These are phyloP conservation scores for Sarocladium strictum DNA, from an alignment of 2,329 filamentous ascomycete species.

Conservation along the genomic window DNA sequence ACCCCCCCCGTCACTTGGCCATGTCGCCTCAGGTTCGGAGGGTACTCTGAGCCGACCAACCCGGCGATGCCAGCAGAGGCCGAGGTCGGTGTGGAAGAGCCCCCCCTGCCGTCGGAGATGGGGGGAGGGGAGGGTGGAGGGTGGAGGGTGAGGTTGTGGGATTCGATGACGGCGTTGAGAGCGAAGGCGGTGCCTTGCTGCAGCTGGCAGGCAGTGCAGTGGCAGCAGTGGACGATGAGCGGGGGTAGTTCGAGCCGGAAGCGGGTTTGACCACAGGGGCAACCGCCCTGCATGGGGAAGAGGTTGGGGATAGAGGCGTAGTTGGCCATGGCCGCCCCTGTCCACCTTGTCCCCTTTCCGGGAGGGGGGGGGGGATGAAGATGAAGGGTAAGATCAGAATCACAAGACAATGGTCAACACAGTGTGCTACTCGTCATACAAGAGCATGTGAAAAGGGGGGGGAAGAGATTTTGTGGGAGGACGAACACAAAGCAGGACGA, in stretches of 20 bases:
- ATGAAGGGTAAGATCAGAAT: background rate
- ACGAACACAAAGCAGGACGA: conserved; percentile 2
- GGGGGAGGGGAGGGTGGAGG: conserved; percentile 28
- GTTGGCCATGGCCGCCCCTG: conserved; percentile 17
- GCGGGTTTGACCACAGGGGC: conserved; percentile 61
- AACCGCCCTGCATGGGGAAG: conserved; percentile 37
- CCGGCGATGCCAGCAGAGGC: conserved; percentile 15
- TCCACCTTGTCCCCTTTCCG: no score
- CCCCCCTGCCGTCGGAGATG: background rate
- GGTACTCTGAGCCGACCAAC: background rate
- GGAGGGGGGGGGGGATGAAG: background rate
- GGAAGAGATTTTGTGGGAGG: background rate
- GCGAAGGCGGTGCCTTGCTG: conserved; percentile 28
- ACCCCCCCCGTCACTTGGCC: background rate
- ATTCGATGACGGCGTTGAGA: conserved; percentile 32
- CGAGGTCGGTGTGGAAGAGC: conserved; percentile 19
- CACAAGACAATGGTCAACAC: background rate
- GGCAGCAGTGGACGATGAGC: conserved; percentile 31
- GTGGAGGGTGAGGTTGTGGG: conserved; percentile 47
- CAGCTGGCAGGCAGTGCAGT: conserved; percentile 33
- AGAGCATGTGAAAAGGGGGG: no score
- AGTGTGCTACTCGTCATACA: no score
- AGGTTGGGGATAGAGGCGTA: conserved; percentile 19
- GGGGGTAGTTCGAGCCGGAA: conserved; percentile 53
- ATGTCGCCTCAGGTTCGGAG: background rate